Percentiles rank a stretch among this genome's conserved stretches.
Conservation (phyloP, 306 rosid species). For the Vicia sativa region DNA sequence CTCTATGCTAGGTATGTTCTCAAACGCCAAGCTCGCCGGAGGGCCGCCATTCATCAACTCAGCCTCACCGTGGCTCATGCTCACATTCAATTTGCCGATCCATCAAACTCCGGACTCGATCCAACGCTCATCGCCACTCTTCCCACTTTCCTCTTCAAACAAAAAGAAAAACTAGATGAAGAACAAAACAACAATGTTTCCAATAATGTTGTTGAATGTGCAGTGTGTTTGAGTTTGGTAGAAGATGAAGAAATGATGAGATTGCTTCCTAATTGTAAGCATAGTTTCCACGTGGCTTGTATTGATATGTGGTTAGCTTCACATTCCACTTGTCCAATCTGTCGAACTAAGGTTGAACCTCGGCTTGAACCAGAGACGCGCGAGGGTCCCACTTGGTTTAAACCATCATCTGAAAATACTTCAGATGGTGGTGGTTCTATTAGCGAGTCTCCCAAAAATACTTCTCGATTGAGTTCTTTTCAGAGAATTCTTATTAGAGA, state of each 20-base stretch:
- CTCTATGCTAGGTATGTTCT: constrained; percentile 69
- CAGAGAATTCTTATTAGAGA: constrained; percentile 58
- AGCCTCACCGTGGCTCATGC: constrained; percentile 49
- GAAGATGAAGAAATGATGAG: constrained; percentile 53
- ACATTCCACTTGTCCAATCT: constrained; percentile 60
- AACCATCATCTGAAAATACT: constrained; percentile 40
- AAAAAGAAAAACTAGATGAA: not conserved
- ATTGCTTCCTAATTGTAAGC: constrained; percentile 65
- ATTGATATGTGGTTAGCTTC: constrained; percentile 64
- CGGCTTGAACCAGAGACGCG: constrained; percentile 42
- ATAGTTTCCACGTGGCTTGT: constrained; percentile 59
- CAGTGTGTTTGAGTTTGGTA: constrained; percentile 57
- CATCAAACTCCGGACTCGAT: constrained; percentile 54
- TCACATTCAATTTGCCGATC: constrained; percentile 30
- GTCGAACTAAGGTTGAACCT: constrained; percentile 57
- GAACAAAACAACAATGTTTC: not conserved
- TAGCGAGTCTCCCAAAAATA: constrained; percentile 37
- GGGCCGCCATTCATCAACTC: constrained; percentile 47
- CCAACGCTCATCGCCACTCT: constrained; percentile 47
- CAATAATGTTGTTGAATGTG: constrained; percentile 41
- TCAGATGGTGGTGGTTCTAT: constrained; percentile 22
- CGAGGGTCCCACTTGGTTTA: constrained; percentile 49
- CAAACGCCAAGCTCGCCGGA: constrained; percentile 67
- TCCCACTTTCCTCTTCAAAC: constrained; percentile 48
- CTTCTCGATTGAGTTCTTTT: constrained; percentile 54